Percentiles rank a stretch among this genome's conserved stretches.
These are phyloP conservation scores for Citrus mangshanensis DNA, from an alignment of 345 rosid species.

Conservation along the genomic window DNA sequence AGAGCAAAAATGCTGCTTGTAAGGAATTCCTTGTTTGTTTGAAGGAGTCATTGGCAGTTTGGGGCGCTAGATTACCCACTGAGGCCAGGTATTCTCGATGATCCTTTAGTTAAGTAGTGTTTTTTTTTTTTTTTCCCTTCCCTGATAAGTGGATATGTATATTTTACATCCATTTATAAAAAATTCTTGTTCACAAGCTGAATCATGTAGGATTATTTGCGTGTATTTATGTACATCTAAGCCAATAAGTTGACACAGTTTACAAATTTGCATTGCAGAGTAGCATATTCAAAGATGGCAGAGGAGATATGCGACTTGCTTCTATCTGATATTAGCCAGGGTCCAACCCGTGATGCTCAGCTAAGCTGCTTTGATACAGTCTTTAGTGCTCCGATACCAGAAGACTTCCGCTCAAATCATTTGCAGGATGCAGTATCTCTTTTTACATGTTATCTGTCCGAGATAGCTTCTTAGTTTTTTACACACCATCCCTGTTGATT, in stretches of 20 bases:
- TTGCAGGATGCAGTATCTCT: slow-evolving; percentile 88
- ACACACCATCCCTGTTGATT: neutral
- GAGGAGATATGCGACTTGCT: slow-evolving; percentile 70
- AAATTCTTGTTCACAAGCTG: too few species aligned
- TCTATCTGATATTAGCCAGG: slow-evolving; percentile 41
- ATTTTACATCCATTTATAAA: neutral
- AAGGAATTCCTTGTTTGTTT: slow-evolving; percentile 54
- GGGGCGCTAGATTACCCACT: slow-evolving; percentile 60
- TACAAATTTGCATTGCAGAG: slow-evolving; percentile 38
- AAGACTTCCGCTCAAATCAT: slow-evolving; percentile 63
- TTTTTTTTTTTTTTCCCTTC: neutral
- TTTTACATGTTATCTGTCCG: slow-evolving; percentile 72
- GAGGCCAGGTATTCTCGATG: slow-evolving; percentile 65
- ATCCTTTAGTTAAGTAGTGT: neutral
- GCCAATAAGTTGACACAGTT: neutral
- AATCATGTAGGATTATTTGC: neutral
- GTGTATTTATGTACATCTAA: neutral
- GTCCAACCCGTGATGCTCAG: slow-evolving; percentile 55
- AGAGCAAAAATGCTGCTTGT: slow-evolving; percentile 59
- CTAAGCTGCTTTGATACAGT: slow-evolving; percentile 67
- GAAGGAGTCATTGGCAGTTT: slow-evolving; percentile 65
- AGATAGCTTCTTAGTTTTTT: slow-evolving; percentile 39
- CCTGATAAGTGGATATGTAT: neutral
- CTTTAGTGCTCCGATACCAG: slow-evolving; percentile 68
- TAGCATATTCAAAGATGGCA: slow-evolving; percentile 82